Evolutionary conservation across 1,284 basidiomycete genomes (phyloP).

Genomic region (Boletellus deceptivus): DNA sequence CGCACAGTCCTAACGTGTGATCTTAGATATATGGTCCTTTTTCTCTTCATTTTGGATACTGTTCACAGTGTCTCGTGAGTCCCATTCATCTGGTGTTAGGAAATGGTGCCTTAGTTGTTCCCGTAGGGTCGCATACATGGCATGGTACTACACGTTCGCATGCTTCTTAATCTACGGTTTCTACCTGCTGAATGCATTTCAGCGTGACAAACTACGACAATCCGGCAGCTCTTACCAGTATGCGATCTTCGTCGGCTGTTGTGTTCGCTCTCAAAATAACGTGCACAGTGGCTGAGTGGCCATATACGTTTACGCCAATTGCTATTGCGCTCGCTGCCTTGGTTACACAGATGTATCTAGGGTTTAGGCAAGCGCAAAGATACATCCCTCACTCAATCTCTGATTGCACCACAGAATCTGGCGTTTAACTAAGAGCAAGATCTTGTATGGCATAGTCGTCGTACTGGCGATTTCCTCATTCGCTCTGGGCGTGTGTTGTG

Average conservation of each 20-base stretch:
- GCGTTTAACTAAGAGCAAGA: conserved; percentile 35
- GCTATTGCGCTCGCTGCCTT: conserved; percentile 44
- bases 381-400: neutral
- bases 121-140: conserved; percentile 18
- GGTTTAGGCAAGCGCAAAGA: conserved; percentile 3
- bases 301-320: conserved; percentile 44
- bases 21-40: conserved; percentile 39
- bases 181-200: neutral
- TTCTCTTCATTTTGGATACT: conserved; percentile 44
- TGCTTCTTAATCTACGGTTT: neutral
- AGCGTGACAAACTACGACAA: conserved; percentile 19
- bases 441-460: conserved; percentile 34
- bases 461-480: conserved; percentile 36
- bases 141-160: conserved; percentile 20
- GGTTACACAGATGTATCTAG: conserved; percentile 35
- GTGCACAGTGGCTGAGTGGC: conserved; percentile 28
- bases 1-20: neutral
- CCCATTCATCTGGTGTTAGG: neutral
- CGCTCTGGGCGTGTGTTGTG: conserved; percentile 37
- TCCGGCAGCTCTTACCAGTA: conserved; percentile 14
- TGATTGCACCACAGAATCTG: conserved; percentile 21
- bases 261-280: neutral
- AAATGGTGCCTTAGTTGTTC: neutral
- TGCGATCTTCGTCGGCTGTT: neutral
- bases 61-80: conserved; percentile 38